These are phyloP conservation scores for Fusarium pseudograminearum DNA, from an alignment of 2,329 filamentous ascomycete genomes.

Conservation along the genomic window DNA sequence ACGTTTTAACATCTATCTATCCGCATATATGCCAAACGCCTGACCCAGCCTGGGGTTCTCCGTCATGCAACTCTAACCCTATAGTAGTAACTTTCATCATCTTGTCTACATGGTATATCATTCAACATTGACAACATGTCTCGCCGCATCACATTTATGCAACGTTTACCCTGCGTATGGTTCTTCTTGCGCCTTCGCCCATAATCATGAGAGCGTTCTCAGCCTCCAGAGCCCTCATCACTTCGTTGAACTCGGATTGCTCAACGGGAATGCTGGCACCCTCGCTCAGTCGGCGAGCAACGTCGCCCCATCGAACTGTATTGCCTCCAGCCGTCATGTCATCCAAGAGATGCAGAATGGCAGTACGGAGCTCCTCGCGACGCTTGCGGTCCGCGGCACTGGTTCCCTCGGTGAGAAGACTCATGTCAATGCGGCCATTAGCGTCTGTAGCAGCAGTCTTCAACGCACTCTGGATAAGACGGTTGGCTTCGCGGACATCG, in stretches of 20 bases:
- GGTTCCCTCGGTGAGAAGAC: slow-evolving; percentile 92
- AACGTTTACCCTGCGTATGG: slow-evolving; percentile 77
- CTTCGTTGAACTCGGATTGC: slow-evolving; percentile 83
- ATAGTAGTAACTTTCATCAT: slow-evolving; percentile 18
- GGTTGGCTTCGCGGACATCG: slow-evolving; percentile 91
- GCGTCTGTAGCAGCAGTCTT: slow-evolving; percentile 98
- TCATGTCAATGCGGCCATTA: slow-evolving; percentile 96
- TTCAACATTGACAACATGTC: slow-evolving; percentile 36
- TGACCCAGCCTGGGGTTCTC: slow-evolving; percentile 34
- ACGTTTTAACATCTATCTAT: slow-evolving; percentile 34
- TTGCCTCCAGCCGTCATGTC: slow-evolving; percentile 79
- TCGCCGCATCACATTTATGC: slow-evolving; percentile 19
- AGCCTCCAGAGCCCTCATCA: slow-evolving; percentile 81
- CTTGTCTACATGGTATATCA: slow-evolving; percentile 44
- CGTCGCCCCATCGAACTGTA: slow-evolving; percentile 81
- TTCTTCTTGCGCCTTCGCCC: slow-evolving; percentile 87
- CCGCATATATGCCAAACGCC: slow-evolving; percentile 44
- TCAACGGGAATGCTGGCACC: slow-evolving; percentile 79
- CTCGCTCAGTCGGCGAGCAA: slow-evolving; percentile 79
- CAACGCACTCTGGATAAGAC: slow-evolving; percentile 91
- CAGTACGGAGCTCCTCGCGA: slow-evolving; percentile 85
- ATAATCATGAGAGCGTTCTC: slow-evolving; percentile 84
- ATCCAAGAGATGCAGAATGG: slow-evolving; percentile 79
- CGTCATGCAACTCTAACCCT: slow-evolving; percentile 20
- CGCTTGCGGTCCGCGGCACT: slow-evolving; percentile 86